Evolutionary conservation across 106 monocot species (phyloP), one percentile per base, ranked within the genome.

Genomic region (Cymbidium sinense): DNA sequence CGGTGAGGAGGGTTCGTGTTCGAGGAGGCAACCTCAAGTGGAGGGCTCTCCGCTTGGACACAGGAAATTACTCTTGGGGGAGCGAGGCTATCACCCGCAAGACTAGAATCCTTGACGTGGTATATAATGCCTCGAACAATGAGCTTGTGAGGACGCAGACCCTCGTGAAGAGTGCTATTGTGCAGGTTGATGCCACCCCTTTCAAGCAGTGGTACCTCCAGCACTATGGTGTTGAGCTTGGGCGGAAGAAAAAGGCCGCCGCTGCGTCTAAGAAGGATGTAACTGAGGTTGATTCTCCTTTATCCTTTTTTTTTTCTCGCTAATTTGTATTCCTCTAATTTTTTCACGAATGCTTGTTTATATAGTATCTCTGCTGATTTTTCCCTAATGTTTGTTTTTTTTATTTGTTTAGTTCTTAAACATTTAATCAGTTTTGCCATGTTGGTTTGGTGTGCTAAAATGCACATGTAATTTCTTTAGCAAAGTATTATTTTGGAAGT

Each of bases 121-220:
- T 95, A 11, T 92, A 95, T 79, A 95, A 95, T 71, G 89, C 95
- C 23, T 95, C 91, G 2, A 95, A 95, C 84, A 95, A 95, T 65
- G 92, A 95, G 82, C 88, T 95, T 43, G 95, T 92, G 23, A 82
- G 95, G 76, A 95, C 90, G 1, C 91, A 95, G 76, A 90, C 95
- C 18, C 95, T 95, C 47, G 92, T 95, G 50, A 95, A 88, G 90
- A 92, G 88, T 51, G 95, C 95, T 28, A 92, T 95, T 37, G 83
- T 92, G 0, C 95, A 95, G 83, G 89, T 95, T 52, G 95, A 95
- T 80, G 95, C 95, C 33, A 86, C 95, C 29, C 95, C 95, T 7
- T 95, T 95, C 80, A 95, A 88, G 89, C 91, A 92, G 77, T 95
- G 95, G 95, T 95, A 95, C 65, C 88, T 88, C 74, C 89, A 91